These are phyloP conservation scores for Babesia bigemina DNA, from an alignment of 169 alveolate species.

Conservation along the genomic window DNA sequence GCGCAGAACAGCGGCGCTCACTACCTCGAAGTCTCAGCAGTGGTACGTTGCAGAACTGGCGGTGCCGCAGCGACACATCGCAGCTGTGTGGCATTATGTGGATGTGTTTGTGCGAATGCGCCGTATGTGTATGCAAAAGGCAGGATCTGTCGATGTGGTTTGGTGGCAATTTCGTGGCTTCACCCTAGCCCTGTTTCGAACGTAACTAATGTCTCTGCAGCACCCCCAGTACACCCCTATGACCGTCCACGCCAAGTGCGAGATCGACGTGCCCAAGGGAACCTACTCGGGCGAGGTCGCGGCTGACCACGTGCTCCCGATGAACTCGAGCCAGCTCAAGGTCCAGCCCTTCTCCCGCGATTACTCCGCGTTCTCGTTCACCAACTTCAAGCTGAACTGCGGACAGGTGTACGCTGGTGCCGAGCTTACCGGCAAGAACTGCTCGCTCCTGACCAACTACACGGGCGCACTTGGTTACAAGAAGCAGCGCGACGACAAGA, in stretches of 20 bases:
- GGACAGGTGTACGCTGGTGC: constrained; percentile 44
- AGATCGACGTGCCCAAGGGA: constrained; percentile 30
- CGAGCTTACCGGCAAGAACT: constrained; percentile 50
- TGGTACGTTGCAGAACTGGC: constrained; percentile 24
- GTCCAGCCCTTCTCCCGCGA: constrained; percentile 33
- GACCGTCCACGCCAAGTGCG: constrained; percentile 34
- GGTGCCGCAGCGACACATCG: not conserved
- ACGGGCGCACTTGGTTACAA: constrained; percentile 47
- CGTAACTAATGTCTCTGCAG: constrained; percentile 1
- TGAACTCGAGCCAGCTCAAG: constrained; percentile 34
- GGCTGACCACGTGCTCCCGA: constrained; percentile 43
- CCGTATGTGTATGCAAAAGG: not conserved
- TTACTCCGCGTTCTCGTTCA: constrained; percentile 53
- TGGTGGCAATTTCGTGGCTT: not conserved
- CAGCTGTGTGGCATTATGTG: not conserved
- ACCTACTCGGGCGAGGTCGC: constrained; percentile 17
- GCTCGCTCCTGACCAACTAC: constrained; percentile 21
- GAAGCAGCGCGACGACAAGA: constrained; percentile 24
- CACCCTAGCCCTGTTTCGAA: not conserved
- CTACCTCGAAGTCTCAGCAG: constrained; percentile 46
- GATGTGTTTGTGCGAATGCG: not conserved
- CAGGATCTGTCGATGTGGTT: no score
- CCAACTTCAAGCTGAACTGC: constrained; percentile 22
- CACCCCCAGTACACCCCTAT: constrained; percentile 10
- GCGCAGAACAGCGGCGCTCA: constrained; percentile 34